phyloP scores from a whole-genome alignment of 1,284 basidiomycete genomes.

The Bondarzewia mesenterica region DNA sequence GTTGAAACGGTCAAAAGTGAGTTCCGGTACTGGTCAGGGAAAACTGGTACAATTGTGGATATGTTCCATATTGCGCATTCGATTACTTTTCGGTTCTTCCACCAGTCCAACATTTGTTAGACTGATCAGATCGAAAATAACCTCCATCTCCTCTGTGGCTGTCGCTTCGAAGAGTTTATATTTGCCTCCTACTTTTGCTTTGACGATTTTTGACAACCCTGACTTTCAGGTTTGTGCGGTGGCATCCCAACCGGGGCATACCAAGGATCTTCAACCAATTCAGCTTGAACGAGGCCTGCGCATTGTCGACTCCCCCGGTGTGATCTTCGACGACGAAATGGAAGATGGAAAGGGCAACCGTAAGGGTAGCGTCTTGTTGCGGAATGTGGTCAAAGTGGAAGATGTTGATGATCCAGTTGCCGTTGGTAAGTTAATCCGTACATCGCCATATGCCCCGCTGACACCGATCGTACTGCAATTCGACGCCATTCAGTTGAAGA shows the following conservation, averaged over 20 bases:
- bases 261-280: constrained; percentile 89
- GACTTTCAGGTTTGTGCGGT: constrained; percentile 8
- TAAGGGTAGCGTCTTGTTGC: constrained; percentile 53
- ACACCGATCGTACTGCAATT: constrained; percentile 2
- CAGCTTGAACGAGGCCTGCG: constrained; percentile 90
- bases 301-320: constrained; percentile 94
- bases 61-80: no score
- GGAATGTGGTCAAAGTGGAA: constrained; percentile 92
- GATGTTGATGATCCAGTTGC: constrained; percentile 86
- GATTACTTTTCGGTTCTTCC: no score
- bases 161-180: no score
- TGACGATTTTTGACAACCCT: not conserved
- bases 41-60: no score
- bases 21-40: no score
- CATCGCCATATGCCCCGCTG: not conserved
- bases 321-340: constrained; percentile 79
- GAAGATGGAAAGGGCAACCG: constrained; percentile 40
- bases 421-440: constrained; percentile 49
- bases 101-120: not conserved
- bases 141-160: no score
- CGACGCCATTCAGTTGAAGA: constrained; percentile 61
- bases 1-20: constrained; percentile 80
- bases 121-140: not conserved
- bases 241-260: constrained; percentile 47
- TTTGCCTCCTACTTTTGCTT: not conserved